These are phyloP conservation scores for Colletotrichum spinosum DNA, from an alignment of 2,329 filamentous ascomycete species.

Conservation along the genomic window DNA sequence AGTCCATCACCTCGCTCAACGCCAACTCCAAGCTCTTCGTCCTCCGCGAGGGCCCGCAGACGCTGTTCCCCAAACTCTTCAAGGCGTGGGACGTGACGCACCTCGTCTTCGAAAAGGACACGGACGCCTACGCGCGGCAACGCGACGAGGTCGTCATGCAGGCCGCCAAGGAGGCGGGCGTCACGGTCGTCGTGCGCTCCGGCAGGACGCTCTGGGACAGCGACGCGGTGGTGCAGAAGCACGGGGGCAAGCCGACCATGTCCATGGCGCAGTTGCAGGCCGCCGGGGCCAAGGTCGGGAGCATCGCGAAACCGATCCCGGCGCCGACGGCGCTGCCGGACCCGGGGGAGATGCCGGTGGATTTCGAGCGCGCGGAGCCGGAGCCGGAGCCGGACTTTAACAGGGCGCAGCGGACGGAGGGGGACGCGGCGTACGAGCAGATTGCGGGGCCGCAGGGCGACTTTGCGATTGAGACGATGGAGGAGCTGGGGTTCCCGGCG, in stretches of 20 bases:
- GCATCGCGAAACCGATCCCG: constrained; percentile 70
- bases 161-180: constrained; percentile 72
- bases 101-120: constrained; percentile 83
- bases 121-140: constrained; percentile 76
- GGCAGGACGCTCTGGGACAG: constrained; percentile 81
- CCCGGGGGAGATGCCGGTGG: constrained; percentile 71
- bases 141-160: constrained; percentile 70
- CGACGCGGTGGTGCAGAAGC: constrained; percentile 73
- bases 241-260: constrained; percentile 80
- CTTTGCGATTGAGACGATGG: constrained; percentile 77
- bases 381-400: constrained; percentile 70
- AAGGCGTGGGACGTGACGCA: constrained; percentile 80
- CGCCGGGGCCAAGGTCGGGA: constrained; percentile 72
- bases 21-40: constrained; percentile 77
- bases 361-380: constrained; percentile 68
- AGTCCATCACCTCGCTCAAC: constrained; percentile 76
- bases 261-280: constrained; percentile 75
- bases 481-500: constrained; percentile 74
- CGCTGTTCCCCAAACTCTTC: constrained; percentile 78
- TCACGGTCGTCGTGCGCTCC: constrained; percentile 72
- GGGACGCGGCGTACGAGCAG: constrained; percentile 68
- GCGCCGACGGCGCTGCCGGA: constrained; percentile 71
- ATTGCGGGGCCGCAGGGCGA: constrained; percentile 76
- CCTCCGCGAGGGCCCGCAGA: constrained; percentile 78
- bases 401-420: constrained; percentile 60